Base-by-base conservation (phyloP, 805 yeast genomes). In the Kluyveromyces starmeri region DNA sequence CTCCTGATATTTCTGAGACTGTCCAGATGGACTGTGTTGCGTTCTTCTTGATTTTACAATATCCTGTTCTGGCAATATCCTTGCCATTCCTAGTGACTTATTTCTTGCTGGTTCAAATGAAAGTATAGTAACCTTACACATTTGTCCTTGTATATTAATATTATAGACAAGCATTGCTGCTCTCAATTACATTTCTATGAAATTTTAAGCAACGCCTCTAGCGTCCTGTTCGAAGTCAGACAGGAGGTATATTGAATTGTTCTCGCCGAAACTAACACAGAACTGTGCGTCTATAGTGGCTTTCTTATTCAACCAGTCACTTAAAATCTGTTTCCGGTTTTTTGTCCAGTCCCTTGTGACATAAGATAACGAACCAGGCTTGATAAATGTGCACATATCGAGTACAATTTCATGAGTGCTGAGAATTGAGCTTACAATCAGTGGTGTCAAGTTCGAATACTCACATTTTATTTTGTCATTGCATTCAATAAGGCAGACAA, bases 21-120 rank as follows among this genome's bases (percentile, higher is more conserved):
- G 39, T 53, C 5, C 71, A 86, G 55, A 77, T 89, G 78, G 95
- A 89, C 53, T 82, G 94, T 53, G 66, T 85, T 34, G 92, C 96
- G 0, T 65, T 85, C 20, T 68, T 73, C 20, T 66, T 88, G 43
- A 72, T 89, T 50, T 67, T 71, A 13, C 95, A 85, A 53, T 89
- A 89, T 51, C 64, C 78, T 1, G 45, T 75, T 4, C 59, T 88
- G 48, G 73, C 75, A 9, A 54, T 88, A 7, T 71, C 88, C 14
- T 53, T 88, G 44, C 92, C 96, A 9, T 70, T 84, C 37, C 64
- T 83, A 33, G 61, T 55, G 2, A 51, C 59, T 6, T 58, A 55
- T 25, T 58, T 53, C 40, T 31, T 58, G 25, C 55, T 56, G 35
- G 61, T 55, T 10, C 60, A 55, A 41, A 38, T 58, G 43, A 50